Percentiles rank a stretch among this genome's conserved stretches.
Evolutionary conservation across 768 basidiomycete species (phyloP).

Genomic region (Boletus reticuloceps): DNA sequence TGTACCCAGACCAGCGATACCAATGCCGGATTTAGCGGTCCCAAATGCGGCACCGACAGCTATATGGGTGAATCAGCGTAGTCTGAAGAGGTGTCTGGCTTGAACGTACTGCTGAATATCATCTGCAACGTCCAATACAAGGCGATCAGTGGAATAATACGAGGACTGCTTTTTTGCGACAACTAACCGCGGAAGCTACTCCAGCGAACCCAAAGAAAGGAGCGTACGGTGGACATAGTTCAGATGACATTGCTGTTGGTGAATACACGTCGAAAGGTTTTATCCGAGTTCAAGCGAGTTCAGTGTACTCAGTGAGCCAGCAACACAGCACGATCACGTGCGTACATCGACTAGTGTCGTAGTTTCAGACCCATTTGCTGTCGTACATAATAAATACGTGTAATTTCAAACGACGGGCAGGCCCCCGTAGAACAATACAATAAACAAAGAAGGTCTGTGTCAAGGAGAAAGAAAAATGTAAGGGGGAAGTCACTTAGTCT

Average conservation of each 20-base stretch:
- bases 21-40: constrained; percentile 95
- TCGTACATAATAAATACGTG: no score
- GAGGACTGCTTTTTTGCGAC: neutral
- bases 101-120: constrained; percentile 86
- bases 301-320: no score
- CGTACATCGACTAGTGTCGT: no score
- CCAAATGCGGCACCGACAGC: constrained; percentile 96
- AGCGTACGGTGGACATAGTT: constrained; percentile 85
- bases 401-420: no score
- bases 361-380: no score
- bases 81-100: neutral
- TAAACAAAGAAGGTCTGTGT: no score
- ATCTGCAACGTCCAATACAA: constrained; percentile 55
- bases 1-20: constrained; percentile 90
- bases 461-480: neutral
- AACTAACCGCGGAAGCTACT: constrained; percentile 84
- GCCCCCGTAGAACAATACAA: no score
- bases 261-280: neutral
- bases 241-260: constrained; percentile 42
- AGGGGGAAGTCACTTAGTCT: neutral
- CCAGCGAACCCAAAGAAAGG: constrained; percentile 99
- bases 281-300: neutral
- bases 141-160: constrained; percentile 6
- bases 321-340: constrained; percentile 11
- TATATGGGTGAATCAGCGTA: constrained; percentile 28